Conservation (phyloP, 2,329 filamentous ascomycete species). For the Dactylonectria macrodidyma region DNA sequence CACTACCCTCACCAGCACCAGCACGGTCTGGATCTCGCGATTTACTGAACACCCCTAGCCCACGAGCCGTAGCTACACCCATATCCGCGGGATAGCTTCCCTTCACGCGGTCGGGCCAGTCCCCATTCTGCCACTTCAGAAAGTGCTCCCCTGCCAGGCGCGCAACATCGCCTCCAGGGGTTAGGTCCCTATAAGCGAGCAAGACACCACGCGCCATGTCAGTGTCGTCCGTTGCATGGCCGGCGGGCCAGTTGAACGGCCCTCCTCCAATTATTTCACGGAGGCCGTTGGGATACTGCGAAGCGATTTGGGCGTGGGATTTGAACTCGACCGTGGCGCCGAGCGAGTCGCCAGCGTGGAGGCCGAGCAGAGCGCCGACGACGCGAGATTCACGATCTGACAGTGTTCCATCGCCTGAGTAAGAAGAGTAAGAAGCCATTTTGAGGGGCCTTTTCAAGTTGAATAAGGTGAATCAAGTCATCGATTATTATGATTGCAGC, state of each 20-base stretch:
- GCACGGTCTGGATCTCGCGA: slow-evolving; percentile 49
- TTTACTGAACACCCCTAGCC: slow-evolving; percentile 50
- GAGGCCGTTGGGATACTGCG: slow-evolving; percentile 54
- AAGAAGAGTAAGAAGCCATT: slow-evolving; percentile 21
- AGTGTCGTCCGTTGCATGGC: slow-evolving; percentile 64
- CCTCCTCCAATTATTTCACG: slow-evolving; percentile 63
- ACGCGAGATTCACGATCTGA: slow-evolving; percentile 48
- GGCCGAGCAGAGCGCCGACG: slow-evolving; percentile 61
- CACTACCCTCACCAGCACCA: slow-evolving; percentile 56
- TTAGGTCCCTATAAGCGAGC: slow-evolving; percentile 56
- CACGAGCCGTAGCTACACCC: slow-evolving; percentile 49
- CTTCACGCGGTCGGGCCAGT: slow-evolving; percentile 57
- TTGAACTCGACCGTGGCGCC: slow-evolving; percentile 63
- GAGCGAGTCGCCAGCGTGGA: slow-evolving; percentile 64
- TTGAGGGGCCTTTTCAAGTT: not conserved
- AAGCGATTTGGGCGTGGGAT: slow-evolving; percentile 52
- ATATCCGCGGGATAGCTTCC: slow-evolving; percentile 56
- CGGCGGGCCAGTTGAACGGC: slow-evolving; percentile 57
- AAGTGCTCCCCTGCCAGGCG: slow-evolving; percentile 56
- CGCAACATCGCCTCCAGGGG: slow-evolving; percentile 48
- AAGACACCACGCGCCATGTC: slow-evolving; percentile 63
- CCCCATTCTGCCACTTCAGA: slow-evolving; percentile 58
- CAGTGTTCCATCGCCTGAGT: slow-evolving; percentile 7
- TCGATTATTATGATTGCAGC: no score
- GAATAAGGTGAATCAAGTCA: not conserved